phyloP scores from a whole-genome alignment of 352 stramenopile species.

The Globisporangium parvum region DNA sequence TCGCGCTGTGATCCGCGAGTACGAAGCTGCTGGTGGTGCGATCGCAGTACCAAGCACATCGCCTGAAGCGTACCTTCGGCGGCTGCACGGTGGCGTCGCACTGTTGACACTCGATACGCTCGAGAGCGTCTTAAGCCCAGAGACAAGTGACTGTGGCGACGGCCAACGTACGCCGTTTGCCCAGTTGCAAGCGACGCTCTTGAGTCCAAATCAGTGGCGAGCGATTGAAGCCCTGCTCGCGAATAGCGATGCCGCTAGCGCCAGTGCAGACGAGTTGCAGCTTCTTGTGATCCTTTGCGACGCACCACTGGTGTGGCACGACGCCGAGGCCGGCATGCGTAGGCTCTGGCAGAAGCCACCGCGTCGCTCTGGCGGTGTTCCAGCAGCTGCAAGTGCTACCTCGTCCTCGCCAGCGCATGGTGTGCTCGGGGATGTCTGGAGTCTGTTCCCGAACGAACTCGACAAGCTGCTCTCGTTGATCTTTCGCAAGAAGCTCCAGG shows the following conservation, averaged over 20 bases:
- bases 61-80: conserved; percentile 22
- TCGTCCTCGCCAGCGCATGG: background rate
- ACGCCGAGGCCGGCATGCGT: conserved; percentile 10
- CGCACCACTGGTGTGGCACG: conserved; percentile 34
- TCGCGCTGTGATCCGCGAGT: conserved; percentile 27
- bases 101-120: conserved; percentile 39
- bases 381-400: too few species aligned
- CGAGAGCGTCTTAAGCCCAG: conserved; percentile 18
- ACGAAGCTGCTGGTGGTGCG: conserved; percentile 29
- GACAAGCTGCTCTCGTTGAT: conserved; percentile 28
- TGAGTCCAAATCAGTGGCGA: conserved; percentile 28
- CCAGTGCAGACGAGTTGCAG: background rate
- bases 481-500: conserved; percentile 26
- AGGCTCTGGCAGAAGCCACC: conserved; percentile 13
- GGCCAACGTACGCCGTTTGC: conserved; percentile 11
- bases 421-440: conserved; percentile 21
- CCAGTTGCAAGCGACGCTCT: conserved; percentile 22
- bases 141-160: background rate
- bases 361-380: background rate
- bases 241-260: background rate
- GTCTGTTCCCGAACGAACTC: conserved; percentile 31
- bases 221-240: conserved; percentile 23
- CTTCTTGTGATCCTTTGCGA: conserved; percentile 53
- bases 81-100: conserved; percentile 16
- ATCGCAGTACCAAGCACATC: conserved; percentile 4